Base-by-base conservation (phyloP, 768 basidiomycete species). In the Rubroboletus pulcherrimus region DNA sequence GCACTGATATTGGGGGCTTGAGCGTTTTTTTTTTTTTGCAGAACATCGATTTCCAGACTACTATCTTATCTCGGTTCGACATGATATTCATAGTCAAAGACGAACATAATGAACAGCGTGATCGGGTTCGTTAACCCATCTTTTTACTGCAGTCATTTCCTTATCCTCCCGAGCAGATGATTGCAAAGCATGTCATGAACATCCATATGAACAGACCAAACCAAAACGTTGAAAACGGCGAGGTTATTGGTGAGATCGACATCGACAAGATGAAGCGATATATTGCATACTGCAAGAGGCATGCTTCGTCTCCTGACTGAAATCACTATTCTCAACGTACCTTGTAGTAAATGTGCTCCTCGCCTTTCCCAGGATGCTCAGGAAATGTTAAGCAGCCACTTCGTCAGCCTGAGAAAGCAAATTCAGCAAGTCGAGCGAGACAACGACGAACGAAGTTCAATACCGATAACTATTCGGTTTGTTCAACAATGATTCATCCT, bases 51-150 rank as follows among this genome's bases (percentile, higher is more conserved):
- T 95, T 97, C 71, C 94, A 97, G 75, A 97, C 95, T 7, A 98
- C 97, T 2, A 98, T 99, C 62, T 73, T 99, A 68, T 98, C 95
- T 46, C 89, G 97, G 54, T 99, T 99, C 72, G 97, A 99, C 69
- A 96, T 99, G 95, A 98, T 99, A 64, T 99, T 98, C 77, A 96
- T 99, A 61, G 89, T 99, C 57, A 93, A 91, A 70, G 97, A 99
- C 65, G 94, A 98, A 66, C 97, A 99, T 70, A 93, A 98, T 67
- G 97, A 98, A 71, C 77, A 79, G 39, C 83, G 97, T 46, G 97
- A 99, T 71, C 85, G 87, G 71, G 94, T 92, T 57, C 39, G 81
- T 73, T 30, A 7, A 51, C 46, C 39, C 30, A 3, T 54, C 49
- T 19, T n/a, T 37, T 43, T 15, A 24, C 7, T 37, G 8, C 11